A percentile compares a stretch with the other conserved stretches of the same genome.
These are phyloP conservation scores for Picea mariana DNA, from an alignment of 83 land plant genomes.

Conservation along the genomic window DNA sequence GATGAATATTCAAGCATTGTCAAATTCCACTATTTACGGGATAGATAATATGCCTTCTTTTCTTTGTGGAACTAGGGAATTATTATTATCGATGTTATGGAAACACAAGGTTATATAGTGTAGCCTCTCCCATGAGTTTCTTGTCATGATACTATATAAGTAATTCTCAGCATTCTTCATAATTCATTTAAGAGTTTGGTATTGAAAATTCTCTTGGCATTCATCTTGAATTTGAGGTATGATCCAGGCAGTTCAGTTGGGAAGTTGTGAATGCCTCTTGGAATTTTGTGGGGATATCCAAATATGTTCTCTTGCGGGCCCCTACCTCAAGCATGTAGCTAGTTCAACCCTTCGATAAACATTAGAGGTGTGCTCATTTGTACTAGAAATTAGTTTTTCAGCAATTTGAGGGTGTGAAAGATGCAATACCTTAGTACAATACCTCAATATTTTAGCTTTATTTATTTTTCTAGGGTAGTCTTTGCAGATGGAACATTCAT, in stretches of 20 bases:
- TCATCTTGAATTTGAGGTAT: background rate
- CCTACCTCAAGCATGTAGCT: slow-evolving; percentile 79
- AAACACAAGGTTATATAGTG: slow-evolving; percentile 73
- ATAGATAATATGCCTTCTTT: background rate
- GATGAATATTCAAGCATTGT: background rate
- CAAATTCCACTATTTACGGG: background rate
- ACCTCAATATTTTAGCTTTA: too few relatives aligned
- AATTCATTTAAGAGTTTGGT: background rate
- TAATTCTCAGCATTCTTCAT: background rate
- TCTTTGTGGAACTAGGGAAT: slow-evolving; percentile 54
- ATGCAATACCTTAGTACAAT: too few relatives aligned
- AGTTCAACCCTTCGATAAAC: slow-evolving; percentile 91
- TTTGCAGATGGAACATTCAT: too few relatives aligned
- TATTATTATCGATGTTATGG: slow-evolving; percentile 88
- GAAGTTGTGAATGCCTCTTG: slow-evolving; percentile 67
- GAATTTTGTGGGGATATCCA: slow-evolving; percentile 92
- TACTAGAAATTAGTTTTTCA: background rate
- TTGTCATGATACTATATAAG: slow-evolving; percentile 90
- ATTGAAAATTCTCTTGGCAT: background rate
- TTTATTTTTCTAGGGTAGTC: too few relatives aligned
- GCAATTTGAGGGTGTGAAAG: background rate
- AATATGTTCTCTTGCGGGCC: slow-evolving; percentile 78
- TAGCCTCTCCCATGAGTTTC: slow-evolving; percentile 62
- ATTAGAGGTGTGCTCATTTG: slow-evolving; percentile 56
- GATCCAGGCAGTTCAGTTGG: slow-evolving; percentile 85